phyloP scores from a whole-genome alignment of 2,329 filamentous ascomycete species.

The Seiridium cupressi region DNA sequence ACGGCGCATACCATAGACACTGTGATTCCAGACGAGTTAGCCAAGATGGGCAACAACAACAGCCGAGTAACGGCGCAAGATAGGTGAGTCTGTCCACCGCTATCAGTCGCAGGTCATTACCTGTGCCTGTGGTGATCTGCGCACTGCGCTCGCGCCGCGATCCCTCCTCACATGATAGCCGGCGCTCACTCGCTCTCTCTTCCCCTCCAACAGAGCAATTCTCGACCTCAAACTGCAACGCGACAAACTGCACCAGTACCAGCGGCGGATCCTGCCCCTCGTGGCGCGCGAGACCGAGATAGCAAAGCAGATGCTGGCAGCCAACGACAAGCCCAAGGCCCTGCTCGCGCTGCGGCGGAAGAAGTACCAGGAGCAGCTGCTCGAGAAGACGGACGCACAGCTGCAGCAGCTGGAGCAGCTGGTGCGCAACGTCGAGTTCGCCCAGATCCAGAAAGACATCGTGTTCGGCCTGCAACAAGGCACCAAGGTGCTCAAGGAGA shows the following conservation, averaged over 20 bases:
- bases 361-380: constrained; percentile 92
- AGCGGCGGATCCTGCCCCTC: constrained; percentile 81
- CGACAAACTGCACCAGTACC: constrained; percentile 95
- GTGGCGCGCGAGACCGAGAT: constrained; percentile 86
- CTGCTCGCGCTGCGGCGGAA: constrained; percentile 87
- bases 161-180: not conserved
- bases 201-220: constrained; percentile 68
- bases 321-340: constrained; percentile 77
- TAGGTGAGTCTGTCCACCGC: constrained; percentile 68
- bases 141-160: not conserved
- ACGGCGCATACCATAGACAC: too few relatives aligned
- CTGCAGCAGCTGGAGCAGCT: constrained; percentile 91
- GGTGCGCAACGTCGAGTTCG: constrained; percentile 89
- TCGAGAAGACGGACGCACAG: constrained; percentile 87
- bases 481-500: constrained; percentile 83
- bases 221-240: constrained; percentile 97
- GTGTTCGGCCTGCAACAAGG: constrained; percentile 90
- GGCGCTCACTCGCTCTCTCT: not conserved
- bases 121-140: too few relatives aligned
- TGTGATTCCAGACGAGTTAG: too few relatives aligned
- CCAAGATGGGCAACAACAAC: constrained; percentile 50
- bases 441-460: constrained; percentile 94
- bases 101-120: too few relatives aligned
- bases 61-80: constrained; percentile 73
- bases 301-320: constrained; percentile 76